Evolutionary conservation across 192 early-diverging fungal species (phyloP).

Genomic region (Podila verticillata): DNA sequence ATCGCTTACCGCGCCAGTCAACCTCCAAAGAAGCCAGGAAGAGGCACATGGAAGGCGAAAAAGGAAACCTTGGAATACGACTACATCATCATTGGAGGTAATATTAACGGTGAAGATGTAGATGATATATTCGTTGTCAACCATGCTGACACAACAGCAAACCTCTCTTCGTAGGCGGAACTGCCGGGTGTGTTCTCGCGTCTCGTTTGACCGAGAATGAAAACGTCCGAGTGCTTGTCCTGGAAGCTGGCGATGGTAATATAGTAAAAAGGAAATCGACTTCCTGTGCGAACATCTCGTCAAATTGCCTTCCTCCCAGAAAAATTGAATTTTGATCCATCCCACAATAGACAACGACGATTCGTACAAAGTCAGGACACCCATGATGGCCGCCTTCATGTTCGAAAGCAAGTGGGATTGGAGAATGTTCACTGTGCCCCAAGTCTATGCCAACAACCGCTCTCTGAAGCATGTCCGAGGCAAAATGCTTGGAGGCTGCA

Average conservation of each 20-base stretch:
- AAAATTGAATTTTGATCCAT: background rate
- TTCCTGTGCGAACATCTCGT: background rate
- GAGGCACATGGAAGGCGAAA: slow-evolving; percentile 10
- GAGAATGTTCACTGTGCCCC: slow-evolving; percentile 11
- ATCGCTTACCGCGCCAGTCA: slow-evolving; percentile 1
- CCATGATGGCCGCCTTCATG: background rate
- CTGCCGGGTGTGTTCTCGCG: slow-evolving; percentile 24
- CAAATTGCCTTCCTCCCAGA: background rate
- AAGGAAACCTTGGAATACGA: slow-evolving; percentile 13
- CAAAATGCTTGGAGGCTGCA: slow-evolving; percentile 16
- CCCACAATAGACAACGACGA: background rate
- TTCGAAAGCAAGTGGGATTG: slow-evolving; percentile 8
- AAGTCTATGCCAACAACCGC: slow-evolving; percentile 19
- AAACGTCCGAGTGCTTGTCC: slow-evolving; percentile 12
- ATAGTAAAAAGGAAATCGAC: background rate
- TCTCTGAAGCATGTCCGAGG: slow-evolving; percentile 12
- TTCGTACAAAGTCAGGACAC: background rate
- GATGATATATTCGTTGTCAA: no score
- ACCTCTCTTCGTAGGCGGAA: slow-evolving; percentile 7
- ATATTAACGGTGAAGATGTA: no score
- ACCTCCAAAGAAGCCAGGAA: slow-evolving; percentile 1
- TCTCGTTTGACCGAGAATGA: slow-evolving; percentile 16
- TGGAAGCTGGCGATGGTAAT: slow-evolving; percentile 28
- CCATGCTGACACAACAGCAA: no score
- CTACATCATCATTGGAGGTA: slow-evolving; percentile 29